Percentiles rank a stretch among this genome's conserved stretches.
Evolutionary conservation across 2,329 filamentous ascomycete genomes (phyloP).

Genomic region (Fusarium nematophilum): DNA sequence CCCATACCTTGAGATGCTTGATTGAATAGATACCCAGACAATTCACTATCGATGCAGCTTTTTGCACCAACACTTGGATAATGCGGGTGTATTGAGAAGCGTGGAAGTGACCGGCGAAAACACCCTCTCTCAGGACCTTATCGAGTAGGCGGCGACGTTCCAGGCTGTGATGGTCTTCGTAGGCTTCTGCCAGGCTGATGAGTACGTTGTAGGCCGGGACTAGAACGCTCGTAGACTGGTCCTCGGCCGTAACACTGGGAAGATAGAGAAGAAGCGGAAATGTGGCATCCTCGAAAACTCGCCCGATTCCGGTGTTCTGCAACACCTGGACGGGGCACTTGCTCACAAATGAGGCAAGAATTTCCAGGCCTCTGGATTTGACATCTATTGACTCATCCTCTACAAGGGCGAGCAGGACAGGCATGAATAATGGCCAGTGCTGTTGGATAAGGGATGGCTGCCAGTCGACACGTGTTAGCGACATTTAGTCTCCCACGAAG

Average conservation of each 20-base stretch:
- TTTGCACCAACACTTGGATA: conserved; percentile 64
- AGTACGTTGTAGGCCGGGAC: conserved; percentile 74
- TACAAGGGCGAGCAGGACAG: conserved; percentile 74
- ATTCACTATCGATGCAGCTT: conserved; percentile 61
- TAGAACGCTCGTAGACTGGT: conserved; percentile 75
- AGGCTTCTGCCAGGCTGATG: conserved; percentile 61
- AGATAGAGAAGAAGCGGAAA: conserved; percentile 80
- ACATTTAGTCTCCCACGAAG: not conserved
- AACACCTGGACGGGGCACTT: conserved; percentile 66
- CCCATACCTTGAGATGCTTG: conserved; percentile 73
- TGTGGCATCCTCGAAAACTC: conserved; percentile 76
- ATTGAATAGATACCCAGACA: conserved; percentile 71
- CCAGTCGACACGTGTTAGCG: conserved; percentile 4
- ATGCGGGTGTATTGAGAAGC: conserved; percentile 68
- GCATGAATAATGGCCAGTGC: conserved; percentile 76
- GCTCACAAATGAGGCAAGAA: conserved; percentile 66
- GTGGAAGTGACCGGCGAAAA: conserved; percentile 67
- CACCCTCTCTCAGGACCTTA: conserved; percentile 65
- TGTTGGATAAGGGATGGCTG: conserved; percentile 59
- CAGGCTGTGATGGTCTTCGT: conserved; percentile 38
- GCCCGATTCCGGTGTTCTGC: conserved; percentile 70
- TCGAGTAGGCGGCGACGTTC: conserved; percentile 59
- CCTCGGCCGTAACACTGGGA: conserved; percentile 79
- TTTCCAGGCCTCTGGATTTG: conserved; percentile 66
- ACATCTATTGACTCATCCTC: conserved; percentile 69